A percentile compares a stretch with the other conserved stretches of the same genome.
These are phyloP conservation scores for Mycena metata DNA, from an alignment of 768 basidiomycete species.

Conservation along the genomic window DNA sequence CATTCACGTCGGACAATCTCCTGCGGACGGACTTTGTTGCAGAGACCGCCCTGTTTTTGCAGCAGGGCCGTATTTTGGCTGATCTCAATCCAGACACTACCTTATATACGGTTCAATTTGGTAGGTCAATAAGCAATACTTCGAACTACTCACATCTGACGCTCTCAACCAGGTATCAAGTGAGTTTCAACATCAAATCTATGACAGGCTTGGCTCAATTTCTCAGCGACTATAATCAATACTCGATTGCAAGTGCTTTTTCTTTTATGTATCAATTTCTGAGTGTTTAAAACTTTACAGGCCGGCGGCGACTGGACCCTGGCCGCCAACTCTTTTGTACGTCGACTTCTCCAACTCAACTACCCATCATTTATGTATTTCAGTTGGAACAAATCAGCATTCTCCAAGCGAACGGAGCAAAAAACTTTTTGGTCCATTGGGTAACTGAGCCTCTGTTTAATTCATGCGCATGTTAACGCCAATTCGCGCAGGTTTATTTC, in stretches of 20 bases:
- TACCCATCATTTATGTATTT: neutral
- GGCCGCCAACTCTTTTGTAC: constrained; percentile 30
- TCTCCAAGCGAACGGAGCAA: constrained; percentile 38
- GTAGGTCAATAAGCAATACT: constrained; percentile 8
- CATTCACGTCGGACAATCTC: constrained; percentile 38
- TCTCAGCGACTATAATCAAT: constrained; percentile 33
- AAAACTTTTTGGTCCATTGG: constrained; percentile 40
- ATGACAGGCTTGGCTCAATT: neutral
- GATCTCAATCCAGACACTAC: constrained; percentile 38
- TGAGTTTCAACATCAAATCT: neutral
- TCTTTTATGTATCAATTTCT: neutral
- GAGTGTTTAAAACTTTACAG: neutral
- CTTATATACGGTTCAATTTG: constrained; percentile 39
- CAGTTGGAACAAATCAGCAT: constrained; percentile 36
- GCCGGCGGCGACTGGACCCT: constrained; percentile 37
- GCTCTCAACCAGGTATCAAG: constrained; percentile 32
- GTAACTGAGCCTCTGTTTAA: constrained; percentile 1
- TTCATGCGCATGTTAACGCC: neutral
- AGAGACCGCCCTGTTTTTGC: constrained; percentile 38
- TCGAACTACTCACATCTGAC: neutral
- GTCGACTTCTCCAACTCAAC: neutral
- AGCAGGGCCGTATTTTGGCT: constrained; percentile 38
- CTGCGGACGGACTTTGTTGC: constrained; percentile 38
- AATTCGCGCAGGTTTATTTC: constrained; percentile 27
- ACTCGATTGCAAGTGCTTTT: constrained; percentile 6